A percentile compares a stretch with the other conserved stretches of the same genome.
phyloP scores from a whole-genome alignment of 139 green algal species.

The Picochlorum sp. region DNA sequence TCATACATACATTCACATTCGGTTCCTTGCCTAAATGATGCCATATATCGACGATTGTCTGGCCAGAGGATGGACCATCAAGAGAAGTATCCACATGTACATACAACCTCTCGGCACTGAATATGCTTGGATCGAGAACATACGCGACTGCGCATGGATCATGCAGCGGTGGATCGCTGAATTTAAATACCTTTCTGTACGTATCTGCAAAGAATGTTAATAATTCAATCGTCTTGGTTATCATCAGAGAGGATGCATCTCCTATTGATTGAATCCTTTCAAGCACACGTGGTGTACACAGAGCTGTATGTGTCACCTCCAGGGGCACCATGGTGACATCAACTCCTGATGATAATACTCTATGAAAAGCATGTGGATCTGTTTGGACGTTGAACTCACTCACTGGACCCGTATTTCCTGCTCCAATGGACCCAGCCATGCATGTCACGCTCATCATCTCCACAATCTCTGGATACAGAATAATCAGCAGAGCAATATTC shows the following conservation, averaged over 20 bases:
- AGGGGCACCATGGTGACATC: constrained; percentile 86
- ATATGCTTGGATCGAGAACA: constrained; percentile 64
- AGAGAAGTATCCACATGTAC: constrained; percentile 76
- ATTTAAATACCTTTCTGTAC: constrained; percentile 72
- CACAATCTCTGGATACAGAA: constrained; percentile 9
- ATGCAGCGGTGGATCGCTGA: constrained; percentile 81
- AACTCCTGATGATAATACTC: constrained; percentile 73
- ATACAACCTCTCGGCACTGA: constrained; percentile 47
- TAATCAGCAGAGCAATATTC: constrained; percentile 55
- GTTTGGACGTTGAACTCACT: constrained; percentile 76
- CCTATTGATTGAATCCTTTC: constrained; percentile 26
- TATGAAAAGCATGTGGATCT: constrained; percentile 78
- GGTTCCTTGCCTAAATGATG: constrained; percentile 21
- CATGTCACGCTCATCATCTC: constrained; percentile 62
- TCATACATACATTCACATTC: constrained; percentile 62
- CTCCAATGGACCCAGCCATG: constrained; percentile 71
- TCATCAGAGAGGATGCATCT: constrained; percentile 32
- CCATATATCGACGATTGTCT: constrained; percentile 83
- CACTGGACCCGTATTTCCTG: constrained; percentile 64
- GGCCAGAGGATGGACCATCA: constrained; percentile 47
- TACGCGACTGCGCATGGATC: constrained; percentile 85
- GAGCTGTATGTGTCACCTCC: constrained; percentile 88
- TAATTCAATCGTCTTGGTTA: constrained; percentile 44
- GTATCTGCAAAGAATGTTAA: constrained; percentile 65
- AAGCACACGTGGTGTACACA: constrained; percentile 67